Percentiles rank a stretch among this genome's conserved stretches.
phyloP scores from a whole-genome alignment of 306 rosid species.

The Mimosa bimucronata region DNA sequence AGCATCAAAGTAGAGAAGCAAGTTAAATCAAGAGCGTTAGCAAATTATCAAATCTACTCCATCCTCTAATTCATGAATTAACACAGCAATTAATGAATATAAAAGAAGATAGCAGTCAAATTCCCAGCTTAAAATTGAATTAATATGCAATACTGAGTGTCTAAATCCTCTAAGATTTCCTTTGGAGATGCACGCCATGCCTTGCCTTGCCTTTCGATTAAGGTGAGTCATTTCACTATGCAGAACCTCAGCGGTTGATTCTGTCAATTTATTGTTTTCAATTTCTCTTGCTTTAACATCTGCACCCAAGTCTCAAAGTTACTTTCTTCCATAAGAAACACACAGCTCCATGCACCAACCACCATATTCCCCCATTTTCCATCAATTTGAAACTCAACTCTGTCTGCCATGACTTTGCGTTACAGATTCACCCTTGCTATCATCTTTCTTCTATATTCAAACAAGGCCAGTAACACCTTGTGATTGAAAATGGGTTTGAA shows the following conservation, averaged over 20 bases:
- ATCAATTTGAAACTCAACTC: neutral
- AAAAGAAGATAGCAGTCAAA: slow-evolving; percentile 24
- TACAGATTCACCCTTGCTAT: neutral
- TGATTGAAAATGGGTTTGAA: neutral
- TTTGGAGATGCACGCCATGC: neutral
- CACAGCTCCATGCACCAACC: neutral
- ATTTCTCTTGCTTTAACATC: neutral
- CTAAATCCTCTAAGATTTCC: neutral
- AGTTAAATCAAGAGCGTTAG: slow-evolving; percentile 26
- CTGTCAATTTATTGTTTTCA: neutral
- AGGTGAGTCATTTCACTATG: neutral
- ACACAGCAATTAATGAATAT: slow-evolving; percentile 2
- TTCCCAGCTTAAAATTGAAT: slow-evolving; percentile 27
- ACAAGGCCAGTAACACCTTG: neutral
- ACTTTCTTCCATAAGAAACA: neutral
- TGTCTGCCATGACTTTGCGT: neutral
- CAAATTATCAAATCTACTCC: neutral
- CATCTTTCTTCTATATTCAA: neutral
- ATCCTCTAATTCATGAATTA: slow-evolving; percentile 14
- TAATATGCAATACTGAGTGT: slow-evolving; percentile 11
- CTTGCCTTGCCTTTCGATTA: neutral
- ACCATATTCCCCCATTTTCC: neutral
- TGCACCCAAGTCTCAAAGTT: neutral
- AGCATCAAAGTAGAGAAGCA: slow-evolving; percentile 28
- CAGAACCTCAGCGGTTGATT: neutral